These are phyloP conservation scores for Rachicladosporium sp. DNA, from an alignment of 2,329 filamentous ascomycete genomes.

Conservation along the genomic window DNA sequence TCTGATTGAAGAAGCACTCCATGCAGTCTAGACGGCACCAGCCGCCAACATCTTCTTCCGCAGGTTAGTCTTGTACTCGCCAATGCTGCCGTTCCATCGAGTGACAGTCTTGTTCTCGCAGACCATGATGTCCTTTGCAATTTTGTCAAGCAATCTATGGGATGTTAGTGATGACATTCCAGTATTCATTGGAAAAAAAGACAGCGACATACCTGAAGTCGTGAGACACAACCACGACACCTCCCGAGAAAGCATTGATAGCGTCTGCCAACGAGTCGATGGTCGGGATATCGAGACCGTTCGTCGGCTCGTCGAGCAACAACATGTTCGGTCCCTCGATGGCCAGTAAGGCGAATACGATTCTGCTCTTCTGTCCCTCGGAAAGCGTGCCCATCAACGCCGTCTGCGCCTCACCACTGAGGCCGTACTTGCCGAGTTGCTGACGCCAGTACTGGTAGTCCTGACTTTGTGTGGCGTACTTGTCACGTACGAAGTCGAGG, in stretches of 20 bases:
- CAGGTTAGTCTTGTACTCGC: slow-evolving; percentile 94
- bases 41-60: slow-evolving; percentile 95
- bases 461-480: slow-evolving; percentile 77
- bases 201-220: slow-evolving; percentile 78
- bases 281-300: slow-evolving; percentile 97
- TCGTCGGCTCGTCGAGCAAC: slow-evolving; percentile 94
- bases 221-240: slow-evolving; percentile 96
- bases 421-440: slow-evolving; percentile 87
- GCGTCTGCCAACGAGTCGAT: slow-evolving; percentile 96
- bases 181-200: background rate
- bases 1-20: slow-evolving; percentile 29
- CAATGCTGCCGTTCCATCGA: slow-evolving; percentile 78
- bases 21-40: slow-evolving; percentile 73
- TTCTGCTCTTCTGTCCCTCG: slow-evolving; percentile 94
- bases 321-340: slow-evolving; percentile 98
- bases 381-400: slow-evolving; percentile 96
- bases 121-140: slow-evolving; percentile 98
- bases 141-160: slow-evolving; percentile 85
- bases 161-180: slow-evolving; percentile 29
- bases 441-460: slow-evolving; percentile 99
- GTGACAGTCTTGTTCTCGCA: slow-evolving; percentile 95
- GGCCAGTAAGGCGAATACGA: slow-evolving; percentile 90
- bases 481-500: slow-evolving; percentile 94
- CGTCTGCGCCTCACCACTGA: slow-evolving; percentile 87
- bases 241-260: slow-evolving; percentile 90